Conservation (phyloP, 2,329 filamentous ascomycete genomes). For the Calonectria pseudoturangicola region DNA sequence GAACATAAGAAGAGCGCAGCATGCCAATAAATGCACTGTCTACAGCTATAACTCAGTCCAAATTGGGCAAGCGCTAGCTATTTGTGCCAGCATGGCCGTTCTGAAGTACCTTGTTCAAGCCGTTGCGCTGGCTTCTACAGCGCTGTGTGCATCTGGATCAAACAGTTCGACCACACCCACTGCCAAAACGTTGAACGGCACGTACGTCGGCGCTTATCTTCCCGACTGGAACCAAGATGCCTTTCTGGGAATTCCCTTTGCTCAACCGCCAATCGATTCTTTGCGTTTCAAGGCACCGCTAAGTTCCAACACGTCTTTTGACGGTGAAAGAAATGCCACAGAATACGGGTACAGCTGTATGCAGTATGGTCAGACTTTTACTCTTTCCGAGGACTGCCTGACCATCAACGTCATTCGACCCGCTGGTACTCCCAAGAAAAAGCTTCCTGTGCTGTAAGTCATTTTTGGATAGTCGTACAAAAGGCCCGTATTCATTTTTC, state of each 20-base stretch:
- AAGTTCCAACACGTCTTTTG: constrained; percentile 57
- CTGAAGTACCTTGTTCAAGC: neutral
- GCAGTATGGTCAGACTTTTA: constrained; percentile 65
- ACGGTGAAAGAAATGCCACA: constrained; percentile 62
- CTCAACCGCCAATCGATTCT: constrained; percentile 60
- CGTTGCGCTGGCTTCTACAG: neutral
- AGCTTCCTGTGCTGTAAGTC: constrained; percentile 60
- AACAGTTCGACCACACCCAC: constrained; percentile 37
- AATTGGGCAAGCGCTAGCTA: neutral
- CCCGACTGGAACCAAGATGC: constrained; percentile 60
- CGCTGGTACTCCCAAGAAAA: constrained; percentile 55
- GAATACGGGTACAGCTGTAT: constrained; percentile 67
- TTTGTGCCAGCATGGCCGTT: neutral
- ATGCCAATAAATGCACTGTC: neutral
- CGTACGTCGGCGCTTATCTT: constrained; percentile 57
- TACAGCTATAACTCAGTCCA: neutral
- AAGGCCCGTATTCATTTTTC: constrained; percentile 49
- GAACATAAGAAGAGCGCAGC: neutral
- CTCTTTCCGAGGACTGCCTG: constrained; percentile 70
- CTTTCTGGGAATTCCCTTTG: constrained; percentile 64
- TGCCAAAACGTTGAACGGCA: constrained; percentile 52
- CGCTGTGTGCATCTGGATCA: neutral
- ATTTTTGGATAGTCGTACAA: rapidly evolving
- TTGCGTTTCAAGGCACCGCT: constrained; percentile 62
- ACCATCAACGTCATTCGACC: constrained; percentile 66